A percentile compares a stretch with the other conserved stretches of the same genome.
Conservation (phyloP, 805 yeast genomes). For the Hanseniaspora taiwanica region DNA sequence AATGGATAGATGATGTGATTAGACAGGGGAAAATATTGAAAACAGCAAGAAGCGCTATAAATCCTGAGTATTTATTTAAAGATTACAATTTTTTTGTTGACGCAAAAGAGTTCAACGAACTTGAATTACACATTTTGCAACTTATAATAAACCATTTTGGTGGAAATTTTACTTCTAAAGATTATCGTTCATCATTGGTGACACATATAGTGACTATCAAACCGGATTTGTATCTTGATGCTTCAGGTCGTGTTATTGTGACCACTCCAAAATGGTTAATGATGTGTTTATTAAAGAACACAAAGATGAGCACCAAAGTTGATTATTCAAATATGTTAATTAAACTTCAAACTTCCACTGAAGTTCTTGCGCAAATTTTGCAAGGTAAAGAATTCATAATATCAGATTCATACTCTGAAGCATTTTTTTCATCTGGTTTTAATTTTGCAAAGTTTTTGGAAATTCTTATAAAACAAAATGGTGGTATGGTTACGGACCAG, state of each 20-base stretch:
- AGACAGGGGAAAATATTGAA: conserved; percentile 12
- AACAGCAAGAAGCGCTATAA: conserved; percentile 44
- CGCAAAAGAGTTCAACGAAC: conserved; percentile 42
- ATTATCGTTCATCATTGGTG: conserved; percentile 49
- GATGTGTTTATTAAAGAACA: no score
- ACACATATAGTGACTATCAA: conserved; percentile 64
- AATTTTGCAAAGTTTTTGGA: not conserved
- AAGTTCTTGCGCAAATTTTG: not conserved
- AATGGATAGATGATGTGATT: conserved; percentile 15
- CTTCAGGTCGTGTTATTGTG: conserved; percentile 13
- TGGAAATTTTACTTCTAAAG: conserved; percentile 44
- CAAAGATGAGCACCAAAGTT: not conserved
- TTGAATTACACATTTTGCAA: conserved; percentile 55
- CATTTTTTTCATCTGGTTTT: not conserved
- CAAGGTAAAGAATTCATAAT: not conserved
- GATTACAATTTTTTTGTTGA: conserved; percentile 49
- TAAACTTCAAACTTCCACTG: not conserved
- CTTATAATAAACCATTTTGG: conserved; percentile 52
- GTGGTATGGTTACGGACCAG: no score
- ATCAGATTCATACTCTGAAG: not conserved
- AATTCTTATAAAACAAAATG: not conserved
- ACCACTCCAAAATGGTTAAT: conserved; percentile 25
- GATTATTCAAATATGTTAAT: not conserved
- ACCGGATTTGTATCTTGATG: conserved; percentile 20
- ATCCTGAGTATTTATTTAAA: conserved; percentile 51